Percentiles rank a stretch among this genome's conserved stretches.
Conservation (phyloP, 2,329 filamentous ascomycete genomes). For the Whalleya microplaca region DNA sequence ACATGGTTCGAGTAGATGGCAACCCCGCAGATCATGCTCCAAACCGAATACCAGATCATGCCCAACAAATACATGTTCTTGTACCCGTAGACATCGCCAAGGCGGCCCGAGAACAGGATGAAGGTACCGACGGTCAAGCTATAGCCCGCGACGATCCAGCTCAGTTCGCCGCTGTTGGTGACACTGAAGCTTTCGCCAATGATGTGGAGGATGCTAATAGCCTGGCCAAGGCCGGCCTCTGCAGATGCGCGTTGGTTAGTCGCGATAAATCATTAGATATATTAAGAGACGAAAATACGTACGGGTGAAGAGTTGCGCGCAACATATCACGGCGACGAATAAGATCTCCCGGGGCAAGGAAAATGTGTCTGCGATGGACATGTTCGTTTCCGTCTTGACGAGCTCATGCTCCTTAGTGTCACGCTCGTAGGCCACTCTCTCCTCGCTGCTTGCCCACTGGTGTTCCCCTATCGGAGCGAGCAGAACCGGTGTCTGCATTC, state of each 20-base stretch:
- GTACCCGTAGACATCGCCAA: slow-evolving; percentile 53
- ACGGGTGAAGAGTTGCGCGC: slow-evolving; percentile 29
- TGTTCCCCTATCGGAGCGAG: slow-evolving; percentile 7
- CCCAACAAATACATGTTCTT: slow-evolving; percentile 51
- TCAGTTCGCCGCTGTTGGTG: slow-evolving; percentile 43
- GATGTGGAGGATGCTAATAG: slow-evolving; percentile 39
- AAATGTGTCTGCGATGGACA: slow-evolving; percentile 23
- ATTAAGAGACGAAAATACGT: slow-evolving; percentile 3
- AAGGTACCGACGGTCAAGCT: slow-evolving; percentile 53
- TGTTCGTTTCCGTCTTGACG: slow-evolving; percentile 13
- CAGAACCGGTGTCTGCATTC: neutral
- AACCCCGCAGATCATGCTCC: slow-evolving; percentile 48
- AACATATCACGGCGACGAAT: slow-evolving; percentile 27
- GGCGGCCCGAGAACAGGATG: slow-evolving; percentile 52
- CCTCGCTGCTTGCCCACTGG: slow-evolving; percentile 15
- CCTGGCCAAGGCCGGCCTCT: slow-evolving; percentile 27
- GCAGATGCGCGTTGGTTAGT: slow-evolving; percentile 6
- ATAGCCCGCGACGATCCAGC: slow-evolving; percentile 52
- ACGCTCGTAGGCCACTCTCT: slow-evolving; percentile 2
- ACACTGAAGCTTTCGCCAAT: slow-evolving; percentile 48
- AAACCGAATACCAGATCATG: slow-evolving; percentile 51
- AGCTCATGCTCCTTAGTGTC: slow-evolving; percentile 3
- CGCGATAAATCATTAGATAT: neutral
- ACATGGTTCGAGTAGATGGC: slow-evolving; percentile 43
- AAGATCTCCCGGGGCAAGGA: slow-evolving; percentile 22